Evolutionary conservation across 1,284 basidiomycete species (phyloP), one percentile per base, ranked within the genome.

Genomic region (Austroboletus niveus): DNA sequence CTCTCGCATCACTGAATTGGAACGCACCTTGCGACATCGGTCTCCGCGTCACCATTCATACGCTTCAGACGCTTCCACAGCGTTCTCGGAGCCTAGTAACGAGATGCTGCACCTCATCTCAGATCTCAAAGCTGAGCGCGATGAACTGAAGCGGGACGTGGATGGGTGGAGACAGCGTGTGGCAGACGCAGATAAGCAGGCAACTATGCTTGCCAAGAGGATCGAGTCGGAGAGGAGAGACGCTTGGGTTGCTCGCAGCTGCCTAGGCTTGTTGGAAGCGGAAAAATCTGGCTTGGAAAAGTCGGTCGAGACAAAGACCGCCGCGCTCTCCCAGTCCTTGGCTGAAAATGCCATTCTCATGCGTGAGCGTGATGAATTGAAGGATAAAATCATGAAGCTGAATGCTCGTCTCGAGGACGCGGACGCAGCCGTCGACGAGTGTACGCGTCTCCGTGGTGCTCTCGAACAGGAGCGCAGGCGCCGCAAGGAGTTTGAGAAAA

Each of bases 81-180:
- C 58, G n/a, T 59, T 60, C 34, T 69, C 74, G 8, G 81, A 80
- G 51, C 80, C 84, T 9, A 81, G 71, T 52, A 85, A 89, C 60
- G 89, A 91, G 71, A 83, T 89, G 81, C 68, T 89, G 41, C 75
- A 77, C 59, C 75, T 89, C 41, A 75, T 91, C 44, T 75, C 83
- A 2, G 89, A 92, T 65, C 75, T 92, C 57, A 90, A 89, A 62
- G 75, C 80, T 0, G 89, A 92, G 63, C 76, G 89, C 17, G 89
- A 92, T 60, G 87, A 89, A 57, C 73, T 92, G 47, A 89, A 85
- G 68, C 76, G 77, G 45, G 89, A 91, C 65, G 80, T 88, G 1
- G 84, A 87, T 57, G 87, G 84, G 0, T 90, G 87, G 86, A 76
- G 85, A 52, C 78, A 72, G 30, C 78, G 88, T 29, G 82, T 89